Evolutionary conservation across 371 early-diverging fungal genomes (phyloP).

Genomic region (Mortierella sp.): DNA sequence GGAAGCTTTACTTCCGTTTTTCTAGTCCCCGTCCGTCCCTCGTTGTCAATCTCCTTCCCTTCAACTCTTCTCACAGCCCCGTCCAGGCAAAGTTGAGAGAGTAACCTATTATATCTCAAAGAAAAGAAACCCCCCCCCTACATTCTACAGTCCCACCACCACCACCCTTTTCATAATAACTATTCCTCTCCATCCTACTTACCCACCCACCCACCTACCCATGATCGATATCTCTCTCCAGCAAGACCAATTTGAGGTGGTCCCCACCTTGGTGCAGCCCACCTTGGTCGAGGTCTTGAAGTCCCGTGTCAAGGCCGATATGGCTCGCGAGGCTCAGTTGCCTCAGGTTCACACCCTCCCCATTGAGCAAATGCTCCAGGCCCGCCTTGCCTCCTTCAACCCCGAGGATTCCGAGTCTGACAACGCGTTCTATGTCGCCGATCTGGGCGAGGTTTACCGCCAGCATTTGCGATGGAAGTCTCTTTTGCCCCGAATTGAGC

Average conservation of each 20-base stretch:
- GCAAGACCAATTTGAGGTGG: conserved; percentile 57
- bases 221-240: conserved; percentile 58
- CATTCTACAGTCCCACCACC: not conserved
- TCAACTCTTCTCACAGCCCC: conserved; percentile 48
- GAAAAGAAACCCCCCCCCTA: not conserved
- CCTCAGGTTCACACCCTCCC: conserved; percentile 53
- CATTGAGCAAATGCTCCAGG: conserved; percentile 56
- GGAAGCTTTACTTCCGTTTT: conserved; percentile 51
- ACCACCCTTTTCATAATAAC: conserved; percentile 6
- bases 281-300: conserved; percentile 56
- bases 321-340: conserved; percentile 39
- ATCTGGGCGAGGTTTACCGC: conserved; percentile 89
- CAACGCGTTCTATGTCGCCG: conserved; percentile 95
- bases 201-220: not conserved
- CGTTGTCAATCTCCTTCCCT: conserved; percentile 39
- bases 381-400: conserved; percentile 57
- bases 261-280: conserved; percentile 57
- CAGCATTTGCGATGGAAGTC: conserved; percentile 88
- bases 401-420: conserved; percentile 75
- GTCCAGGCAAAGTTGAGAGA: conserved; percentile 55
- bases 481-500: conserved; percentile 92
- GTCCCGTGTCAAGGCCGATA: conserved; percentile 56
- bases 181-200: conserved; percentile 23
- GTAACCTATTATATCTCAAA: conserved; percentile 9
- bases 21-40: conserved; percentile 29